A percentile compares a stretch with the other conserved stretches of the same genome.
phyloP scores from a whole-genome alignment of 83 land plant species.

The Thuja plicata region DNA sequence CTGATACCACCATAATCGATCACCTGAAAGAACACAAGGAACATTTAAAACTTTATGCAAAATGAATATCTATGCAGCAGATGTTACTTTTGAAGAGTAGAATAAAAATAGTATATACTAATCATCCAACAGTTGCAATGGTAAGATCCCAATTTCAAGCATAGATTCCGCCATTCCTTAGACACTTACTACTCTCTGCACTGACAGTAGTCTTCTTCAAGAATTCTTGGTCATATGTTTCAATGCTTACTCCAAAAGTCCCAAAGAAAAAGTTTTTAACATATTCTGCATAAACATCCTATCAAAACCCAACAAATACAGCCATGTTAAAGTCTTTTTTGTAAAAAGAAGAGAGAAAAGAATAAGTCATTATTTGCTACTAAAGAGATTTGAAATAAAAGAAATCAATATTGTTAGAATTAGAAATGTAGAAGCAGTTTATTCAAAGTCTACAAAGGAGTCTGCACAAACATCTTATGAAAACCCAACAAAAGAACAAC shows the following conservation, averaged over 20 bases:
- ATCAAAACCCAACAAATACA: background rate
- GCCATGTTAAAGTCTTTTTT: background rate
- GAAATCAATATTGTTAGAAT: background rate
- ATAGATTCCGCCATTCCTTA: background rate
- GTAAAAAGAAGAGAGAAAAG: background rate
- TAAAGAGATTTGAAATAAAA: background rate
- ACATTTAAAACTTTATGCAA: background rate
- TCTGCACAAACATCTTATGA: too few relatives aligned
- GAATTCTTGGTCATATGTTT: constrained; percentile 73
- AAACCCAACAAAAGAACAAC: too few relatives aligned
- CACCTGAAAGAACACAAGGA: constrained; percentile 25
- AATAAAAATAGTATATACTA: background rate
- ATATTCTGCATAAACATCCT: constrained; percentile 89
- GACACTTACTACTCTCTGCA: constrained; percentile 38
- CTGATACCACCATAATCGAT: constrained; percentile 98
- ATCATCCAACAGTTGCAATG: background rate
- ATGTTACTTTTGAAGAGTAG: background rate
- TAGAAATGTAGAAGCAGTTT: background rate
- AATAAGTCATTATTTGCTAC: background rate
- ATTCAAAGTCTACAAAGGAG: background rate
- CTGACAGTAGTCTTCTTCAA: constrained; percentile 55
- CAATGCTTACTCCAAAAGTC: constrained; percentile 46
- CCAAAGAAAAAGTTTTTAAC: constrained; percentile 69
- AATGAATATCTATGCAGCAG: background rate
- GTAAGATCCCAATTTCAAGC: background rate